These are phyloP conservation scores for Exophiala alcalophila DNA, from an alignment of 2,329 filamentous ascomycete genomes.

Conservation along the genomic window DNA sequence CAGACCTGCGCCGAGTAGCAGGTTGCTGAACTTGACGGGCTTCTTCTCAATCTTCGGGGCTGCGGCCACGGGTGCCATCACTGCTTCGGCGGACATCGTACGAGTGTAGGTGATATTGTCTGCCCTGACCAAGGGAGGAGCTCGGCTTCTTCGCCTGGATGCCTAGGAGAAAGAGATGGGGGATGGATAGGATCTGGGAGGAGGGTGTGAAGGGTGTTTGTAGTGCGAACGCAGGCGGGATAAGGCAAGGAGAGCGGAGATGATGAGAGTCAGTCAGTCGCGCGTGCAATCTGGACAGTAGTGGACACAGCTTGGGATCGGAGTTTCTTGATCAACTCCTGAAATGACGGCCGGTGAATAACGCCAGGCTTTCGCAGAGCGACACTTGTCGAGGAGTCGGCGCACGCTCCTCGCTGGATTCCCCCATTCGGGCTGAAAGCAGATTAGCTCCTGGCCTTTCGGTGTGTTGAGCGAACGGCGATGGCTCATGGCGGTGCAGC, in stretches of 20 bases:
- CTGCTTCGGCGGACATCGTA: slow-evolving; percentile 58
- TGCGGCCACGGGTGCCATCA: slow-evolving; percentile 28
- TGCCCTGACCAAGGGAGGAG: slow-evolving; percentile 98
- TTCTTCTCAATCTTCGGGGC: slow-evolving; percentile 79
- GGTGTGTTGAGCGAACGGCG: slow-evolving; percentile 13
- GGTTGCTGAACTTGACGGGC: slow-evolving; percentile 99
- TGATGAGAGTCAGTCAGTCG: slow-evolving; percentile 2
- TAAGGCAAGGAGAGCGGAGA: slow-evolving; percentile 10
- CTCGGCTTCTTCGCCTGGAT: slow-evolving; percentile 46
- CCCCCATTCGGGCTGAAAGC: slow-evolving; percentile 14
- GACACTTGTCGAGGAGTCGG: no score
- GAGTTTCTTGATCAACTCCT: slow-evolving; percentile 14
- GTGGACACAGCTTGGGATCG: background rate
- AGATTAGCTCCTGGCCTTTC: slow-evolving; percentile 12
- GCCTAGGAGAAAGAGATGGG: slow-evolving; percentile 2
- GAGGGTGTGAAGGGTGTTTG: background rate
- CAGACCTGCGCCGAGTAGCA: slow-evolving; percentile 88
- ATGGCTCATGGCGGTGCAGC: no score
- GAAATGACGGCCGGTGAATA: no score
- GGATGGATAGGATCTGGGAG: slow-evolving; percentile 1
- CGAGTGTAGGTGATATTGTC: slow-evolving; percentile 53
- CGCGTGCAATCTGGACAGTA: slow-evolving; percentile 6
- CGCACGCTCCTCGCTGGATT: slow-evolving; percentile 5
- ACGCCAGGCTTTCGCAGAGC: no score
- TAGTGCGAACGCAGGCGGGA: background rate